These are phyloP conservation scores for Orbilia blumenaviensis DNA, from an alignment of 2,329 filamentous ascomycete genomes.

Conservation along the genomic window DNA sequence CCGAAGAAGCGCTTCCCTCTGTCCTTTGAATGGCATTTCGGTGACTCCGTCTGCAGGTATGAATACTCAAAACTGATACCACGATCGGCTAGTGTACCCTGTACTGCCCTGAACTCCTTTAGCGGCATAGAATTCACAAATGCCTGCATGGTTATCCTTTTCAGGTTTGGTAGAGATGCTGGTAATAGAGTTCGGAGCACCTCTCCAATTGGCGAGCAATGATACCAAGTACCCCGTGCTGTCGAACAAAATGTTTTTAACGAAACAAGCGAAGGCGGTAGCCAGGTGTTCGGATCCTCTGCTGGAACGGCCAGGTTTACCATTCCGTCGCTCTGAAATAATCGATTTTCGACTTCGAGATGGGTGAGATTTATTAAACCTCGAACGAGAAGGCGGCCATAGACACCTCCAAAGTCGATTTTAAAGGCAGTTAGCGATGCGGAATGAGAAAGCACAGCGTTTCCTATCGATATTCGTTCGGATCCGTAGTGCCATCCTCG, in stretches of 20 bases:
- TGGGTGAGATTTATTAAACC: conserved; percentile 29
- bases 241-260: conserved; percentile 24
- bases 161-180: conserved; percentile 10
- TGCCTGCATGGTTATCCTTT: conserved; percentile 20
- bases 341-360: conserved; percentile 27
- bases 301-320: background rate
- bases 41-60: conserved; percentile 21
- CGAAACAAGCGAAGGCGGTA: conserved; percentile 21
- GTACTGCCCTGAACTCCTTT: background rate
- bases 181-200: conserved; percentile 15
- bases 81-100: background rate
- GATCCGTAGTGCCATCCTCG: background rate
- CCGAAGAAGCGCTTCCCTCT: conserved; percentile 7
- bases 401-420: conserved; percentile 30
- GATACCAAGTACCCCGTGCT: background rate
- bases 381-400: conserved; percentile 13
- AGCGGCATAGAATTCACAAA: conserved; percentile 14
- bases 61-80: conserved; percentile 21
- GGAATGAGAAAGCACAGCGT: conserved; percentile 35
- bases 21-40: conserved; percentile 9
- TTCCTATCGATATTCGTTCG: conserved; percentile 23
- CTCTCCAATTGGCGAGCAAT: conserved; percentile 14
- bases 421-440: background rate
- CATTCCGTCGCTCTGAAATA: background rate
- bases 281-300: conserved; percentile 24